Evolutionary conservation across 129 eudicot genomes (phyloP).

Genomic region (Helianthus tuberosus): DNA sequence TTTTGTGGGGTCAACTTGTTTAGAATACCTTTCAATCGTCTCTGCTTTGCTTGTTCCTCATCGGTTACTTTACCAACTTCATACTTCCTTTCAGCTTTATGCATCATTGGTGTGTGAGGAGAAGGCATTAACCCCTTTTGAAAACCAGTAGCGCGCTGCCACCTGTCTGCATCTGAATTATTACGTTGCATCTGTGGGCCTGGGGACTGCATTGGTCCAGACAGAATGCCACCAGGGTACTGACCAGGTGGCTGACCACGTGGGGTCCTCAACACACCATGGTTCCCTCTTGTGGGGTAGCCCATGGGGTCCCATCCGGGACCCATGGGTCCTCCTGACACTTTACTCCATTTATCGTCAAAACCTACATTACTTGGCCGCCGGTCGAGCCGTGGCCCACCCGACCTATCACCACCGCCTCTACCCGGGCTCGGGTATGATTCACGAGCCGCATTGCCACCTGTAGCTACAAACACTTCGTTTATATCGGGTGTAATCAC

Average conservation of each 20-base stretch:
- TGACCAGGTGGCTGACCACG: conserved; percentile 54
- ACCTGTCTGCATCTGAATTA: too few relatives aligned
- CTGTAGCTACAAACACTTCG: conserved; percentile 34
- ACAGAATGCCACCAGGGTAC: conserved; percentile 21
- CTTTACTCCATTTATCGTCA: conserved; percentile 71
- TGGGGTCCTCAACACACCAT: conserved; percentile 78
- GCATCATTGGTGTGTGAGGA: too few relatives aligned
- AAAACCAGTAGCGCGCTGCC: too few relatives aligned
- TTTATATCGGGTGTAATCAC: conserved; percentile 47
- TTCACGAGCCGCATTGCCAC: conserved; percentile 46
- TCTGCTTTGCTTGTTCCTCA: too few relatives aligned
- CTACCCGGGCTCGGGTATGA: conserved; percentile 67
- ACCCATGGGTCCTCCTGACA: conserved; percentile 51
- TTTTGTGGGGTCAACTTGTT: too few relatives aligned
- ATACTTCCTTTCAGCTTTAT: too few relatives aligned
- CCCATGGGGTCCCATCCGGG: conserved; percentile 54
- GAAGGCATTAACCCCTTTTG: too few relatives aligned
- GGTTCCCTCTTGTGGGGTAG: conserved; percentile 49
- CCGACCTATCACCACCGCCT: conserved; percentile 47
- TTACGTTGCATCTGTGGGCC: too few relatives aligned
- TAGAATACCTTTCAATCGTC: too few relatives aligned
- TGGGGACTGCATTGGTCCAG: not conserved
- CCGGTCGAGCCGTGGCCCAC: conserved; percentile 55
- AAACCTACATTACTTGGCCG: conserved; percentile 54
- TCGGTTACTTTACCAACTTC: too few relatives aligned